A percentile compares a stretch with the other conserved stretches of the same genome.
Evolutionary conservation across 228 moss, liverwort and hornwort species (phyloP).

Genomic region (Sphagnum fallax): DNA sequence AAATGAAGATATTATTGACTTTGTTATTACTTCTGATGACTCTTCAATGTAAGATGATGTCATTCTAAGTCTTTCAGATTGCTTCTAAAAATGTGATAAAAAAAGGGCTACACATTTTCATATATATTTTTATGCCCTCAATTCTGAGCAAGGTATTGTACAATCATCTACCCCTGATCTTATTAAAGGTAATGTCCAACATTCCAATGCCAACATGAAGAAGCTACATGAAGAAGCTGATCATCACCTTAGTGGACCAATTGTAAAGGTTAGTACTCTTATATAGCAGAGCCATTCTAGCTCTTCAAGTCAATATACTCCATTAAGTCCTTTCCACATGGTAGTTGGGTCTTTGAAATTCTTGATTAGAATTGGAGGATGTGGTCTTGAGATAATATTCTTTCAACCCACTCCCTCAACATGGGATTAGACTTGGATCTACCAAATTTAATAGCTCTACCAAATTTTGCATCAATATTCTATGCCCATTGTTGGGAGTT

Average conservation of each 20-base stretch:
- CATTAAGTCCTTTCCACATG: conserved; percentile 64
- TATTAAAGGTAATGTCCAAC: conserved; percentile 31
- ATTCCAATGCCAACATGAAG: conserved; percentile 23
- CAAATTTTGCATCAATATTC: too few relatives aligned
- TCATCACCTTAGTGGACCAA: conserved; percentile 34
- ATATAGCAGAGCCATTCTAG: conserved; percentile 67
- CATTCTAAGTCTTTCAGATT: too few relatives aligned
- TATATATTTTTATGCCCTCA: too few relatives aligned
- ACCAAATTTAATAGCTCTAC: conserved; percentile 59
- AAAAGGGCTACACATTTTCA: too few relatives aligned
- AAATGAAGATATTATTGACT: too few relatives aligned
- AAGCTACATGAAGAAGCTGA: conserved; percentile 37
- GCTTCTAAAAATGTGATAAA: too few relatives aligned
- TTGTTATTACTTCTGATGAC: too few relatives aligned
- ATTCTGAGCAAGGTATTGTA: too few relatives aligned
- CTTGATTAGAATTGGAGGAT: conserved; percentile 14
- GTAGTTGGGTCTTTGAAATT: conserved; percentile 84
- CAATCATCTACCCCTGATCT: too few relatives aligned
- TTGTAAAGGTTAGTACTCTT: conserved; percentile 46
- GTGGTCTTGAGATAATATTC: conserved; percentile 51
- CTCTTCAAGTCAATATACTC: conserved; percentile 47
- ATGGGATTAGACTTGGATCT: conserved; percentile 51
- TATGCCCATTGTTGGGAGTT: too few relatives aligned
- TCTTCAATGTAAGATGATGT: too few relatives aligned
- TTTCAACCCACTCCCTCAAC: conserved; percentile 52